Base-by-base conservation (phyloP, 345 rosid species). In the Cardamine resedifolia region DNA sequence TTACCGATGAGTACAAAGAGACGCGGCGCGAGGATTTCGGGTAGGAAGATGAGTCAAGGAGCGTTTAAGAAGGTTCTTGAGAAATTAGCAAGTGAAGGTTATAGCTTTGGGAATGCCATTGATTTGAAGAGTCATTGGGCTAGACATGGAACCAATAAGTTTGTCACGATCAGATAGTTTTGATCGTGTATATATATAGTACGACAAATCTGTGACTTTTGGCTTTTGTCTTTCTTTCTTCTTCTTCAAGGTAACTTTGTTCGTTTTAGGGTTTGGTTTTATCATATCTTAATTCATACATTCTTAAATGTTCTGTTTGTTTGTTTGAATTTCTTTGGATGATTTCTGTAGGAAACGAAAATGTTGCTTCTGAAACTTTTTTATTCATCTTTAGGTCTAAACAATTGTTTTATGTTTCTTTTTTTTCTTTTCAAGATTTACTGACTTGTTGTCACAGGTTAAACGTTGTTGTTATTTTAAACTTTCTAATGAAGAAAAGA, bases 31-130 rank as follows among this genome's bases (percentile, higher is more conserved):
- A 87, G 98, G 78, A 90, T 93, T 48, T 94, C 97, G 7, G 98
- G 98, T 3, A 83, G 98, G 83, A 93, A 93, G 79, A 93, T 93
- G 97, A 90, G 98, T 43, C 91, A 85, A 74, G 98, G 98, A 7
- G 98, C 97, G 7, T 93, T 93, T 77, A 90, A 87, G 83, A 93
- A 93, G 77, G 94, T 93, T 16, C 69, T 93, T 76, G 97, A 89
- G 90, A 90, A 89, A 69, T 85, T 93, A 10, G 96, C 91, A 1
- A 84, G 81, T 21, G 96, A 90, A 77, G 96, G 96, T 12, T 86
- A 81, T 81, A 83, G 84, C 81, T 89, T 93, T 73, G 70, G 78
- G 70, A 87, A 86, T 77, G 78, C 97, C 3, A 88, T 93, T 77
- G 98, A 93, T 82, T 78, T 93, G 81, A 90, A 88, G 85, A 64